Conservation (phyloP, 768 basidiomycete species). For the Trichaptum fuscoviolaceum region DNA sequence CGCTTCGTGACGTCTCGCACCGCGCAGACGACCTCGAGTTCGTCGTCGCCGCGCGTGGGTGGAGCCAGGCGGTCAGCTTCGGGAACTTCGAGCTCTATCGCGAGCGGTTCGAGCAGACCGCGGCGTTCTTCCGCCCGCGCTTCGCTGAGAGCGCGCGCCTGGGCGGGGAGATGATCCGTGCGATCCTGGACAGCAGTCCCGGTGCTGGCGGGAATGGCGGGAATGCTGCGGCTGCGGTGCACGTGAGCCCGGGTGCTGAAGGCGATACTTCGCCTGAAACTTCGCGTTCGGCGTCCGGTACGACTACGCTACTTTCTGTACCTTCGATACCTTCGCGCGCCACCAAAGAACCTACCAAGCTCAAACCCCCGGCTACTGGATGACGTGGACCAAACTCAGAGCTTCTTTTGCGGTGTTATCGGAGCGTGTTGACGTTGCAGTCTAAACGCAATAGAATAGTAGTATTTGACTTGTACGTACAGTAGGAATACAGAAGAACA, state of each 20-base stretch:
- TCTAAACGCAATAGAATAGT: neutral
- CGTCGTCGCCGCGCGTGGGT: conserved; percentile 86
- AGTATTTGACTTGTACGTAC: neutral
- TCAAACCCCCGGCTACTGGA: neutral
- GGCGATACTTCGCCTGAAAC: neutral
- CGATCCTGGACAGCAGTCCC: conserved; percentile 55
- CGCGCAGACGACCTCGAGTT: conserved; percentile 92
- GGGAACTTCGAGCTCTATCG: conserved; percentile 88
- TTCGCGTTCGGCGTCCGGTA: neutral
- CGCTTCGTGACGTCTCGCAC: conserved; percentile 70
- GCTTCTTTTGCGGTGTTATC: neutral
- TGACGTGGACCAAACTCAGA: neutral
- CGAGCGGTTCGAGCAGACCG: conserved; percentile 73
- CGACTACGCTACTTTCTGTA: neutral
- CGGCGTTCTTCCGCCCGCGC: conserved; percentile 75
- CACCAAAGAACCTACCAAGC: neutral
- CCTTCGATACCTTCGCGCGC: neutral
- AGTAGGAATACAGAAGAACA: neutral
- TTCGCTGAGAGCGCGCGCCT: conserved; percentile 83
- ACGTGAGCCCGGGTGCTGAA: neutral
- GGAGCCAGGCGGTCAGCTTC: conserved; percentile 94
- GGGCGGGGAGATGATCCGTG: conserved; percentile 87
- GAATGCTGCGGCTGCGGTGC: neutral
- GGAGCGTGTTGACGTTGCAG: neutral
- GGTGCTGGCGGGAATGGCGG: neutral